Conservation (phyloP, 2,329 filamentous ascomycete genomes). For the Colletotrichum noveboracense region DNA sequence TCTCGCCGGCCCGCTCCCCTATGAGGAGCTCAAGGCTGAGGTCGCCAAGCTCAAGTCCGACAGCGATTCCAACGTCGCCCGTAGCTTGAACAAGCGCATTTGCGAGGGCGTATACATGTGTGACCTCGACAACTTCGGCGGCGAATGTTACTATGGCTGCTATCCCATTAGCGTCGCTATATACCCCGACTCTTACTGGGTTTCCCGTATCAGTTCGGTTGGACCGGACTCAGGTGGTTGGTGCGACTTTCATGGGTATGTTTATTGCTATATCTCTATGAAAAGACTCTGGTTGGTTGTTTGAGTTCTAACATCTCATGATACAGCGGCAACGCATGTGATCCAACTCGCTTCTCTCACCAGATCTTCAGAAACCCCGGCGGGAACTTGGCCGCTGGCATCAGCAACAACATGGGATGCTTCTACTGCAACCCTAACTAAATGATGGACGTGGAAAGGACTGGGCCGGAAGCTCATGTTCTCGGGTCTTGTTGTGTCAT, state of each 20-base stretch:
- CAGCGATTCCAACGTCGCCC: background rate
- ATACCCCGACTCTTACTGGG: background rate
- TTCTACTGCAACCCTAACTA: background rate
- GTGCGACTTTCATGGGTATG: background rate
- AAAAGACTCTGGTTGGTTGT: background rate
- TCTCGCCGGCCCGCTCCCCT: background rate
- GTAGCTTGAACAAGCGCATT: background rate
- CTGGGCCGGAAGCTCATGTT: background rate
- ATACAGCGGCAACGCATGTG: background rate
- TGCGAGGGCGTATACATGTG: background rate
- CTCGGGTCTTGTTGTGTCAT: background rate
- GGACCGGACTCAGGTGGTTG: rapidly evolving
- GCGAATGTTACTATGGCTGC: background rate
- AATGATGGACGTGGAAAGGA: background rate
- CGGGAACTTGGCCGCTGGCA: background rate
- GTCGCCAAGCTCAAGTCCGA: background rate
- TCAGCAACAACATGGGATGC: background rate
- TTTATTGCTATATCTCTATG: background rate
- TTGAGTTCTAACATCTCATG: rapidly evolving
- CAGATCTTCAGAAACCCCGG: background rate
- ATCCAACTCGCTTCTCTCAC: background rate
- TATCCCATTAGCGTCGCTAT: background rate
- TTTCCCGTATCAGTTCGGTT: background rate
- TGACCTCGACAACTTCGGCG: background rate
- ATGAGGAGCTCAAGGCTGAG: background rate